A percentile compares a stretch with the other conserved stretches of the same genome.
Conservation (phyloP, 1,139 yeast genomes). For the Candida tunisiensis region DNA sequence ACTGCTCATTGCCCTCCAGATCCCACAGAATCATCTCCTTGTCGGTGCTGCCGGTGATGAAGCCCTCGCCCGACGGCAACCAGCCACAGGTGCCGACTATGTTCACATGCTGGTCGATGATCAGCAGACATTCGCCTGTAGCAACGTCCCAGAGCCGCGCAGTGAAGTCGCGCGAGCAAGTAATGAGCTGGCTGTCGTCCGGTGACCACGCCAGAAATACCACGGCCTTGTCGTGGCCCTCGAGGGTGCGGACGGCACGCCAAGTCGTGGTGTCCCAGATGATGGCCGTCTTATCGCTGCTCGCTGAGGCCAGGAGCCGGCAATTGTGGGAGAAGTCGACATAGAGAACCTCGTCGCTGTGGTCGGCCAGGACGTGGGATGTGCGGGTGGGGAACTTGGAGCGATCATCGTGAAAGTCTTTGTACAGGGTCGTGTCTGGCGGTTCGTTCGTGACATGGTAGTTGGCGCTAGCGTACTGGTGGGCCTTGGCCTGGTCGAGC, state of each 20-base stretch:
- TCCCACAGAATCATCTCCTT: slow-evolving; percentile 50
- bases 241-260: slow-evolving; percentile 28
- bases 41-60: slow-evolving; percentile 62
- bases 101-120: slow-evolving; percentile 14
- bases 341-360: slow-evolving; percentile 74
- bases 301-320: slow-evolving; percentile 54
- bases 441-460: slow-evolving; percentile 15
- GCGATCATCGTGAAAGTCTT: slow-evolving; percentile 16
- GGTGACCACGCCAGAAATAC: slow-evolving; percentile 63
- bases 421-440: slow-evolving; percentile 13
- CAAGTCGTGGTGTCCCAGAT: slow-evolving; percentile 37
- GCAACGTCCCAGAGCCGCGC: slow-evolving; percentile 51
- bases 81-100: slow-evolving; percentile 57
- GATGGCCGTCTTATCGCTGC: slow-evolving; percentile 47
- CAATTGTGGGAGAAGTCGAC: slow-evolving; percentile 69
- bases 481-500: slow-evolving; percentile 33
- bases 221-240: slow-evolving; percentile 42
- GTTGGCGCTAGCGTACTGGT: slow-evolving; percentile 28
- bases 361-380: slow-evolving; percentile 29
- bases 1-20: slow-evolving; percentile 20
- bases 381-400: slow-evolving; percentile 31
- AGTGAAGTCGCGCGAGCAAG: slow-evolving; percentile 52
- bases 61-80: slow-evolving; percentile 42
- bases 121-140: slow-evolving; percentile 16
- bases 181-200: slow-evolving; percentile 44